A percentile compares a stretch with the other conserved stretches of the same genome.
Conservation (phyloP, 129 eudicot genomes). For the Escallonia rubra region DNA sequence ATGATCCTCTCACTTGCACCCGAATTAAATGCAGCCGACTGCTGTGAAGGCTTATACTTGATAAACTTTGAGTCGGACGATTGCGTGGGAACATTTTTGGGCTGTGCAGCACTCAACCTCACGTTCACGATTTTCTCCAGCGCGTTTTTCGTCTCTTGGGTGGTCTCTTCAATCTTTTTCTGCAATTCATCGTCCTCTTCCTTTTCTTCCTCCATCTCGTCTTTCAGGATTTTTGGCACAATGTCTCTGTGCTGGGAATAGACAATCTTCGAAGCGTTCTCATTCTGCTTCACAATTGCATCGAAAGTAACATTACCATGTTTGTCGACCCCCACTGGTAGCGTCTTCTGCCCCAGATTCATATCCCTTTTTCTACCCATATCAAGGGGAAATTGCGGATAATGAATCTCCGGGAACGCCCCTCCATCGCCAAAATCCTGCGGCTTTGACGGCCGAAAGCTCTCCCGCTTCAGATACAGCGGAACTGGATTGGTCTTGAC, state of each 20-base stretch:
- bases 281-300: conserved; percentile 82
- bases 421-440: conserved; percentile 97
- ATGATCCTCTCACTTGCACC: conserved; percentile 88
- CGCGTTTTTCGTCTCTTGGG: conserved; percentile 62
- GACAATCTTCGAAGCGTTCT: conserved; percentile 70
- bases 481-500: conserved; percentile 49
- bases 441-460: conserved; percentile 70
- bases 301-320: conserved; percentile 72
- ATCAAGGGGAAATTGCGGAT: conserved; percentile 88
- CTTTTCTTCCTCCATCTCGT: conserved; percentile 42
- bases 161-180: conserved; percentile 76
- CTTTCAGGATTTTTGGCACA: conserved; percentile 64
- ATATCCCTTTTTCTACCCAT: conserved; percentile 74
- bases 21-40: conserved; percentile 76
- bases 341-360: conserved; percentile 56
- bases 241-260: conserved; percentile 70
- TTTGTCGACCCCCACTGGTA: conserved; percentile 80
- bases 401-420: conserved; percentile 87
- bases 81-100: conserved; percentile 66
- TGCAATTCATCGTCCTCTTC: conserved; percentile 50
- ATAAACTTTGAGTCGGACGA: conserved; percentile 65
- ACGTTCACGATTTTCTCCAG: conserved; percentile 84
- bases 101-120: conserved; percentile 91
- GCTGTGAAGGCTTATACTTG: conserved; percentile 86
- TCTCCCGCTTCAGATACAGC: conserved; percentile 56